Conservation (phyloP, 208 protist species). For the Trypanosomatidae sp. region DNA sequence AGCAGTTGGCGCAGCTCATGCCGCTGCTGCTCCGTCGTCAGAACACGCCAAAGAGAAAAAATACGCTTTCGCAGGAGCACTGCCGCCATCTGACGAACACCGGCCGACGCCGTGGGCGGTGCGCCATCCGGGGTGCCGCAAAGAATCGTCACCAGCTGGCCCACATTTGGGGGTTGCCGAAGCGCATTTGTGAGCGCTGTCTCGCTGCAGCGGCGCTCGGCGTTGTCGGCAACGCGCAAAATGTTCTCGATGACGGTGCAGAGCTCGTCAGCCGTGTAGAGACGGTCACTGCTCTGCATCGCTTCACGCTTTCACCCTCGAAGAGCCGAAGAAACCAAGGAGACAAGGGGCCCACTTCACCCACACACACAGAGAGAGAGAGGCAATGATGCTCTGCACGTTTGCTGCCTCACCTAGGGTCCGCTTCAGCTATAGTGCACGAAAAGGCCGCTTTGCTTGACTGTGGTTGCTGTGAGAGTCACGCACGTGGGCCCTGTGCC, state of each 20-base stretch:
- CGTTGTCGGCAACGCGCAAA: conserved; percentile 56
- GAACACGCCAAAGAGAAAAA: conserved; percentile 64
- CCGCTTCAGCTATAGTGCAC: neutral
- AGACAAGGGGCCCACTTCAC: neutral
- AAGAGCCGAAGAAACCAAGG: neutral
- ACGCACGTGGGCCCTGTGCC: neutral
- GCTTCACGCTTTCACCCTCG: neutral
- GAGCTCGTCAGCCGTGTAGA: conserved; percentile 44
- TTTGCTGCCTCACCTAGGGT: neutral
- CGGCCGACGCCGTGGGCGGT: conserved; percentile 27
- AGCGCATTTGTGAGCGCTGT: conserved; percentile 42
- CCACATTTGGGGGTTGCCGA: conserved; percentile 35
- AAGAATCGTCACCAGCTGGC: conserved; percentile 53
- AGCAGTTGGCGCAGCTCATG: conserved; percentile 60
- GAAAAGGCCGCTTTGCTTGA: neutral
- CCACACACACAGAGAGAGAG: neutral
- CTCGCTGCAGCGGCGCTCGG: conserved; percentile 67
- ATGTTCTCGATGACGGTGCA: conserved; percentile 53
- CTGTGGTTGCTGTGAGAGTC: neutral
- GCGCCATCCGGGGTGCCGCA: conserved; percentile 24
- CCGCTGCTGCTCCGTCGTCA: conserved; percentile 43
- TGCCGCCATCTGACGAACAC: conserved; percentile 78
- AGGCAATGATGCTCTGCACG: neutral
- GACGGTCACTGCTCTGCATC: conserved; percentile 1
- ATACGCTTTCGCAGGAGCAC: conserved; percentile 85